These are phyloP conservation scores for Acidomyces sp. DNA, from an alignment of 495 filamentous ascomycete genomes.

Conservation along the genomic window DNA sequence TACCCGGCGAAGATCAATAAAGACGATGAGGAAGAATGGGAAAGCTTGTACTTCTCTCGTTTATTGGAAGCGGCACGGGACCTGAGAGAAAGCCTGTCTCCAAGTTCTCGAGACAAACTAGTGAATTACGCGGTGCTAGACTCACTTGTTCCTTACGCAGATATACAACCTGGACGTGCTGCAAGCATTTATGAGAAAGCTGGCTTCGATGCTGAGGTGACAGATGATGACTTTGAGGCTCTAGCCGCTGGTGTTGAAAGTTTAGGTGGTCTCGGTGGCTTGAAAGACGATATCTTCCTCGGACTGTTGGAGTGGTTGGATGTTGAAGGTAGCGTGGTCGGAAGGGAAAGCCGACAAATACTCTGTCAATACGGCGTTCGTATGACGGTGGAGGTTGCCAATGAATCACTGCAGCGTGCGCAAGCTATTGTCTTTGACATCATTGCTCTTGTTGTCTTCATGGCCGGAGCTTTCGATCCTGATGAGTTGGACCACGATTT, in stretches of 20 bases:
- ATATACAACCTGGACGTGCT: slow-evolving; percentile 35
- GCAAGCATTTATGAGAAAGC: slow-evolving; percentile 57
- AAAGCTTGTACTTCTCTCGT: background rate
- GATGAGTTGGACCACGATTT: slow-evolving; percentile 48
- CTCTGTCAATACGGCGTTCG: slow-evolving; percentile 48
- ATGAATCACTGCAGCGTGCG: slow-evolving; percentile 61
- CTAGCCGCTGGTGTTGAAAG: slow-evolving; percentile 32
- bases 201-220: slow-evolving; percentile 57
- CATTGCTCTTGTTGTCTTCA: slow-evolving; percentile 67
- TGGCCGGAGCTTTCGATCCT: slow-evolving; percentile 63
- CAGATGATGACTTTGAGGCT: slow-evolving; percentile 50
- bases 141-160: background rate
- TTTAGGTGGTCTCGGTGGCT: slow-evolving; percentile 43
- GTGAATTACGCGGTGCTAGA: background rate
- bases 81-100: slow-evolving; percentile 9
- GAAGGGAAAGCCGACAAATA: slow-evolving; percentile 32
- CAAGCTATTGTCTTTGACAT: slow-evolving; percentile 63
- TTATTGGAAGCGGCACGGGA: slow-evolving; percentile 9
- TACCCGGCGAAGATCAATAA: background rate
- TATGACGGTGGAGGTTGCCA: slow-evolving; percentile 56
- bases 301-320: slow-evolving; percentile 31
- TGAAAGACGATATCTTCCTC: slow-evolving; percentile 41
- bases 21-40: background rate
- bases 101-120: slow-evolving; percentile 2
- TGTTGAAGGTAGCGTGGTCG: slow-evolving; percentile 26